Evolutionary conservation across 495 filamentous ascomycete species (phyloP).

Genomic region (Aspergillus steynii): DNA sequence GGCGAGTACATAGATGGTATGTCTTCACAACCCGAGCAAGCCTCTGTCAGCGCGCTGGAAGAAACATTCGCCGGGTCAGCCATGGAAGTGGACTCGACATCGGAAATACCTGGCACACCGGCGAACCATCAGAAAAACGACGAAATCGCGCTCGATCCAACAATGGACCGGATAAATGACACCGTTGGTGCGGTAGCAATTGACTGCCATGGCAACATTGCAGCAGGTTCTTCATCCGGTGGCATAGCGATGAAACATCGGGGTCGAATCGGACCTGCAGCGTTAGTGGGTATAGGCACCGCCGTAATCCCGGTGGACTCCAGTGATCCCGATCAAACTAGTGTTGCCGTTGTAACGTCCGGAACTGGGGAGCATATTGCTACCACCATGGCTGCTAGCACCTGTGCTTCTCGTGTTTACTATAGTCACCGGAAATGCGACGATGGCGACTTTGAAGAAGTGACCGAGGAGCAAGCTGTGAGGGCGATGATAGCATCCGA

Average conservation of each 20-base stretch:
- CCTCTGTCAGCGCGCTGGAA: neutral
- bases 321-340: conserved; percentile 58
- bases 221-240: conserved; percentile 96
- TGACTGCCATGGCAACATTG: conserved; percentile 81
- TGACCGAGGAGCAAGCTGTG: conserved; percentile 72
- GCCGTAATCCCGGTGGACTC: conserved; percentile 73
- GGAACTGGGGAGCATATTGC: conserved; percentile 98
- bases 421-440: conserved; percentile 58
- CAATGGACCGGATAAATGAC: conserved; percentile 68
- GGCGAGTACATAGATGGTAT: conserved; percentile 13
- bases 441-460: conserved; percentile 60
- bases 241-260: conserved; percentile 98
- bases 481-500: conserved; percentile 70
- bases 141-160: neutral
- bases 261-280: conserved; percentile 88
- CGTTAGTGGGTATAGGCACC: conserved; percentile 87
- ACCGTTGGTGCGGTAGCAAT: conserved; percentile 95
- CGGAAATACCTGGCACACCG: neutral
- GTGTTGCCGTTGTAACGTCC: conserved; percentile 79
- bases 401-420: conserved; percentile 76
- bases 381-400: conserved; percentile 78
- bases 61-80: neutral
- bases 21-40: neutral
- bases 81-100: conserved; percentile 6
- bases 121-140: neutral